Evolutionary conservation across 208 protist species (phyloP).

Genomic region (Crithidia acanthocephali): DNA sequence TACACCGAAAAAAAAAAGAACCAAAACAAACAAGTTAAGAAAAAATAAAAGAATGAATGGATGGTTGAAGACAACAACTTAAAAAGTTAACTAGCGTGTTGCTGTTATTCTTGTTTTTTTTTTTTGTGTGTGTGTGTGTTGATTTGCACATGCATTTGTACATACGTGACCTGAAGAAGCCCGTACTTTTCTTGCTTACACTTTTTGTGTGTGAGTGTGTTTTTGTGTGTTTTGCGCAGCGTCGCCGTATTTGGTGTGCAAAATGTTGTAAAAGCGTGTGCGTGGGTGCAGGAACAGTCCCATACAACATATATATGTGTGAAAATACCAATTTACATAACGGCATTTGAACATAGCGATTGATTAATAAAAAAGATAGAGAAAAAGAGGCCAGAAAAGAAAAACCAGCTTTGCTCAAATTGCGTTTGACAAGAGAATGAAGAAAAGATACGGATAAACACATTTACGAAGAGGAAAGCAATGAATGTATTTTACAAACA

Average conservation of each 20-base stretch:
- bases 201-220: too few species aligned
- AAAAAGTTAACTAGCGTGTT: too few species aligned
- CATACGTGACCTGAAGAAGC: background rate
- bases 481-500: constrained; percentile 7
- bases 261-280: background rate
- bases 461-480: constrained; percentile 6
- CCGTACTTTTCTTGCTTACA: too few species aligned
- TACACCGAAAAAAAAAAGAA: too few species aligned
- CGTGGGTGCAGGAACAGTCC: background rate
- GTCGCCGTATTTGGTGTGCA: background rate
- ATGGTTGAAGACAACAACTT: too few species aligned
- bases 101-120: background rate
- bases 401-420: too few species aligned
- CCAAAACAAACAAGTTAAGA: too few species aligned
- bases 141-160: background rate
- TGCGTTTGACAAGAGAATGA: background rate
- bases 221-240: background rate
- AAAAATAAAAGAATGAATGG: too few species aligned
- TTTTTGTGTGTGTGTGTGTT: constrained; percentile 3
- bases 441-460: background rate
- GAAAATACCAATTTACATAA: too few species aligned
- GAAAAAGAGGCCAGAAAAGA: too few species aligned
- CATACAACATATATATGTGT: background rate
- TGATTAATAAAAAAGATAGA: too few species aligned
- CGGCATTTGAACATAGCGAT: too few species aligned